Base-by-base conservation (phyloP, 441 rosid species). In the Pelargonium australe region DNA sequence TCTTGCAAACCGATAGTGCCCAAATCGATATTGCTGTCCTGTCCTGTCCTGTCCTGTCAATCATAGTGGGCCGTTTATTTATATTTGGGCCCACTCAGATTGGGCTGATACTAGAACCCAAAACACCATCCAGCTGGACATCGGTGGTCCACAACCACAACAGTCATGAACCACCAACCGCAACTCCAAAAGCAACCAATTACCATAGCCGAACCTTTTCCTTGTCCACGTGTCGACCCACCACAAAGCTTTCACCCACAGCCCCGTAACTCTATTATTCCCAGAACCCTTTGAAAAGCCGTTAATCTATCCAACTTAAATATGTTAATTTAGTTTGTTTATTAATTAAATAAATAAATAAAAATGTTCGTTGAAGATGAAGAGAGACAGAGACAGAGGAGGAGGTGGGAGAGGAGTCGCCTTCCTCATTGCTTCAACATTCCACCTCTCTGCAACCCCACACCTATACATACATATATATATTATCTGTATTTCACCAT, bases 341-440 rank as follows among this genome's bases (percentile, higher is more conserved):
- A 25, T 25, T 34, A 34, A 34, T 3, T 2, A 31, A 31, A 31
- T 31, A 31, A 31, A 34, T 3, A 3, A 34, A 34, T 4, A 28
- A 34, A 34, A 34, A 34, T 34, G 37, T 34, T 34, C 0, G 37
- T 3, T 34, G 37, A 34, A 34, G 37, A 34, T 4, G 37, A 34
- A 34, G 37, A 3, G 6, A 34, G 37, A 3, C 6, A 5, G 11
- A 63, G 25, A 68, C 70, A 70, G 66, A 31, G 49, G 66, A 31
- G 49, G 28, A 65, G 83, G 87, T 88, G 80, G 91, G 84, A 75
- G 96, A 83, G 85, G 81, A 83, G 96, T 89, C 93, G 81, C 77
- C 88, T 73, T 89, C 91, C 76, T 75, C 51, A 75, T 82, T 87
- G 93, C 95, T 88, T 92, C 88, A 77, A 82, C 77, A 82, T 73